phyloP scores from a whole-genome alignment of 1,139 yeast genomes.

The Debaryomyces coudertii region DNA sequence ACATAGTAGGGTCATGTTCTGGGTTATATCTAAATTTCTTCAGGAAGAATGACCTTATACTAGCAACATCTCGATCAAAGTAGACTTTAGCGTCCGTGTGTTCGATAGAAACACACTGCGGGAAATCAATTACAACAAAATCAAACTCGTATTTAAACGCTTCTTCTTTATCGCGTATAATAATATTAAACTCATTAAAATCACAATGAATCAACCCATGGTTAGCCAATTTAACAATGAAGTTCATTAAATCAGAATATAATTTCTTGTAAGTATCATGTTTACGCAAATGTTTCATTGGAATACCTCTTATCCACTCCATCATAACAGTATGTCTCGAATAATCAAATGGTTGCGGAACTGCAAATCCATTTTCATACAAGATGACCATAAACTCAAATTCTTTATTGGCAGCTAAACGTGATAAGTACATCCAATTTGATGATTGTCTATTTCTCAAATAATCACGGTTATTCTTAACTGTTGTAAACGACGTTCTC shows the following conservation, averaged over 20 bases:
- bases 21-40: constrained; percentile 79
- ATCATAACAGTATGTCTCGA: constrained; percentile 91
- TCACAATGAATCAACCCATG: constrained; percentile 96
- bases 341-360: constrained; percentile 86
- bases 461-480: constrained; percentile 92
- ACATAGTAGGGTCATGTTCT: constrained; percentile 61
- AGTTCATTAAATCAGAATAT: constrained; percentile 83
- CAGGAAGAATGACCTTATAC: constrained; percentile 80
- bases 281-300: constrained; percentile 80
- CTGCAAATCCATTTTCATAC: constrained; percentile 74
- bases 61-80: constrained; percentile 90
- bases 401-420: constrained; percentile 91
- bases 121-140: constrained; percentile 93
- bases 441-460: constrained; percentile 66
- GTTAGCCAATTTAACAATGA: constrained; percentile 80
- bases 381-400: constrained; percentile 82
- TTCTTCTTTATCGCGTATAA: constrained; percentile 68
- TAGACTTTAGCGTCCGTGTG: constrained; percentile 87
- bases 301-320: constrained; percentile 87
- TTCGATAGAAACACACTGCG: constrained; percentile 93
- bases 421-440: constrained; percentile 91
- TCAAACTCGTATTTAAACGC: constrained; percentile 56
- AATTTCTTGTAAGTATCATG: constrained; percentile 70
- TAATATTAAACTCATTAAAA: constrained; percentile 93
- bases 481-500: constrained; percentile 88